Percentiles rank a stretch among this genome's conserved stretches.
Evolutionary conservation across 2,329 filamentous ascomycete genomes (phyloP).

Genomic region (Colletotrichum sp.): DNA sequence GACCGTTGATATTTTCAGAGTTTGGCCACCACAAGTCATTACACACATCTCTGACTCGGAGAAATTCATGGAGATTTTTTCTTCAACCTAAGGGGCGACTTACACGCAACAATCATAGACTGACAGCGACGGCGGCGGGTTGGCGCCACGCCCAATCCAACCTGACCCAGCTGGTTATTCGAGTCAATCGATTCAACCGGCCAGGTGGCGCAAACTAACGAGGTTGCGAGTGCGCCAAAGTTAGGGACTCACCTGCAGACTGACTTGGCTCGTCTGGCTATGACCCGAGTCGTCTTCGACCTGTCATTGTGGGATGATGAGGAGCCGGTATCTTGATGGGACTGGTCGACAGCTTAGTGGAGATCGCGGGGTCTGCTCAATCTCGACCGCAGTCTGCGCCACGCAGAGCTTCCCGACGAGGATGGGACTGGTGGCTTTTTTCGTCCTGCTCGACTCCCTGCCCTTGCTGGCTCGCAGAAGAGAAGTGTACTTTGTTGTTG

Average conservation of each 20-base stretch:
- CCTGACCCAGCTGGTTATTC: not conserved
- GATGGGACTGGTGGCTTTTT: not conserved
- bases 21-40: not conserved
- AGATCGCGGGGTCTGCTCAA: slow-evolving; percentile 12
- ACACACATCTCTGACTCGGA: not conserved
- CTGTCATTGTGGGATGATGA: not conserved
- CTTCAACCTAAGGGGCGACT: not conserved
- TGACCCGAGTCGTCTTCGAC: not conserved
- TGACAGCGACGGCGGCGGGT: not conserved
- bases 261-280: not conserved
- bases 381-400: slow-evolving; percentile 2
- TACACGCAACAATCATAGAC: not conserved
- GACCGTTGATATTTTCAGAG: not conserved
- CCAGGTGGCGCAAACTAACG: not conserved
- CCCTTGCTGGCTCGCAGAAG: not conserved
- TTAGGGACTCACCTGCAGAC: not conserved
- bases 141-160: not conserved
- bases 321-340: not conserved
- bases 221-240: not conserved
- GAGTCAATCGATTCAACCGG: not conserved
- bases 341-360: not conserved
- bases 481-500: not conserved
- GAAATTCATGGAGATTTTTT: not conserved
- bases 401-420: not conserved
- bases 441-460: not conserved